Evolutionary conservation across 2,329 filamentous ascomycete genomes (phyloP).

Genomic region (Penicillium sp.): DNA sequence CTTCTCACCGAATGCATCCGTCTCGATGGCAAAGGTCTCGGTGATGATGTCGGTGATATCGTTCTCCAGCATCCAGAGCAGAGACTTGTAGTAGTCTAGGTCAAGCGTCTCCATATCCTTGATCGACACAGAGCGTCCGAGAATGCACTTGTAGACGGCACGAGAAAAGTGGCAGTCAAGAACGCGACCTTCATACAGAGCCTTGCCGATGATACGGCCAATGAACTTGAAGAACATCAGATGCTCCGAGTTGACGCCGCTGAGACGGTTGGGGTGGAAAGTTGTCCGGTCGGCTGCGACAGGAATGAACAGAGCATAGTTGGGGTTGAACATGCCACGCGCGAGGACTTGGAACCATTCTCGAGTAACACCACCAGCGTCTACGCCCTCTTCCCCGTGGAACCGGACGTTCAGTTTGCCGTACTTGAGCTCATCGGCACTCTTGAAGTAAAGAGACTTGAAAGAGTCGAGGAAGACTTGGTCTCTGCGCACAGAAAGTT

Average conservation of each 20-base stretch:
- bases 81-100: conserved; percentile 96
- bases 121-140: conserved; percentile 90
- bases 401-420: conserved; percentile 98
- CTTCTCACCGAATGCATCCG: conserved; percentile 88
- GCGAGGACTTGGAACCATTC: conserved; percentile 99
- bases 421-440: conserved; percentile 95
- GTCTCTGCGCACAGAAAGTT: conserved; percentile 85
- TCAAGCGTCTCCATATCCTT: conserved; percentile 99
- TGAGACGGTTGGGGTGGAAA: conserved; percentile 96
- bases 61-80: conserved; percentile 97
- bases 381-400: conserved; percentile 94
- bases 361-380: conserved; percentile 93
- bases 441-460: conserved; percentile 97
- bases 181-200: conserved; percentile 90
- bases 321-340: conserved; percentile 97
- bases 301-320: conserved; percentile 93
- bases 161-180: conserved; percentile 98
- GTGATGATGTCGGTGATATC: conserved; percentile 98
- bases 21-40: conserved; percentile 91
- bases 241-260: conserved; percentile 91
- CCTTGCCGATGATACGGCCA: conserved; percentile 95
- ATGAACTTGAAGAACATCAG: conserved; percentile 99
- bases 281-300: conserved; percentile 97
- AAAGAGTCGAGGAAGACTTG: conserved; percentile 98
- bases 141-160: conserved; percentile 95